Evolutionary conservation across 2,329 filamentous ascomycete genomes (phyloP).

Genomic region (Pseudogymnoascus sp.): DNA sequence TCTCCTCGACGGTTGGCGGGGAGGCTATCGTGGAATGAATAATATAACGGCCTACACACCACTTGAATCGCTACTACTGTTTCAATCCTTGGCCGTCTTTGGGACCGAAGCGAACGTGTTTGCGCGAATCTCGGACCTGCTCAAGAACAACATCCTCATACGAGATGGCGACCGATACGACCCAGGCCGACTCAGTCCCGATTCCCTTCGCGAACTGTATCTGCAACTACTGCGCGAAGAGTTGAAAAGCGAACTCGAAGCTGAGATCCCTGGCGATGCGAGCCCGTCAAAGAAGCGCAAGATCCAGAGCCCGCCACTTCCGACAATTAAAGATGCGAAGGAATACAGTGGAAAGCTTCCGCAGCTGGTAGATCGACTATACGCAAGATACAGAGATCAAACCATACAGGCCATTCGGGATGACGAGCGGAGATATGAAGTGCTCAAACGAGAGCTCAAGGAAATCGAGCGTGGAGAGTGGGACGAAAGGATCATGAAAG

Average conservation of each 20-base stretch:
- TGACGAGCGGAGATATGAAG: constrained; percentile 61
- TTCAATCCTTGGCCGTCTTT: constrained; percentile 66
- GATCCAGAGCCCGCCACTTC: constrained; percentile 54
- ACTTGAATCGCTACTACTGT: constrained; percentile 79
- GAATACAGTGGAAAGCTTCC: constrained; percentile 61
- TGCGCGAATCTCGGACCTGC: constrained; percentile 61
- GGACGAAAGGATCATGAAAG: constrained; percentile 34
- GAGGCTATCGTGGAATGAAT: constrained; percentile 49
- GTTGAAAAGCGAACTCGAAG: constrained; percentile 42
- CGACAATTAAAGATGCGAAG: constrained; percentile 57
- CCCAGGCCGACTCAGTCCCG: constrained; percentile 62
- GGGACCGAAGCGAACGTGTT: constrained; percentile 61
- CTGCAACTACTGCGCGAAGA: constrained; percentile 69
- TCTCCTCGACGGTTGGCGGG: constrained; percentile 50
- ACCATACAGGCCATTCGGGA: constrained; percentile 63
- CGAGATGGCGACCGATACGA: constrained; percentile 65
- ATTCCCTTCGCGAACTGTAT: constrained; percentile 73
- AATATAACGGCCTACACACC: constrained; percentile 62
- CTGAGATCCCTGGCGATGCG: constrained; percentile 36
- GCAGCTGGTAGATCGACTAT: constrained; percentile 63
- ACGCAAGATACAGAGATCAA: constrained; percentile 63
- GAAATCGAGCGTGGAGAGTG: constrained; percentile 56
- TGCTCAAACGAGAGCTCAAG: constrained; percentile 58
- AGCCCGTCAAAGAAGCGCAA: constrained; percentile 67
- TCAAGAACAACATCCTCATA: constrained; percentile 67